Conservation (phyloP, 2,329 filamentous ascomycete genomes). For the Scedosporium apiospermum region DNA sequence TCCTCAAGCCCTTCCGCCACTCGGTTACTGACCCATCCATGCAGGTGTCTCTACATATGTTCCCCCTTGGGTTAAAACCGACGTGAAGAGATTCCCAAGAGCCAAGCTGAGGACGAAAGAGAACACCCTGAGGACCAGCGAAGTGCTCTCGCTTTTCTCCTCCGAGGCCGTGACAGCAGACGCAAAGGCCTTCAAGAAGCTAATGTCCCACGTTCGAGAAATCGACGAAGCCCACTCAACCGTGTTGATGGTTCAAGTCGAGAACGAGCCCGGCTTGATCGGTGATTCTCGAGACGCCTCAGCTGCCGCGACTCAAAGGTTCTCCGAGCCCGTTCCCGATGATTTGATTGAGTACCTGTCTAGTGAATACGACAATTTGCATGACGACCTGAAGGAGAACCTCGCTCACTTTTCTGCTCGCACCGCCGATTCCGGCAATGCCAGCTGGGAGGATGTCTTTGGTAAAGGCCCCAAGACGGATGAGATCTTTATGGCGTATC, state of each 20-base stretch:
- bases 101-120: conserved; percentile 22
- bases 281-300: conserved; percentile 41
- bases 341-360: neutral
- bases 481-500: conserved; percentile 27
- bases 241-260: conserved; percentile 48
- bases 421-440: conserved; percentile 13
- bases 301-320: conserved; percentile 28
- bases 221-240: conserved; percentile 36
- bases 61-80: conserved; percentile 24
- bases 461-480: conserved; percentile 18
- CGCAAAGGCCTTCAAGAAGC: conserved; percentile 19
- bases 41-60: conserved; percentile 25
- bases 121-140: conserved; percentile 20
- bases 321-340: conserved; percentile 15
- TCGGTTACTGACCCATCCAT: no score
- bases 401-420: no score
- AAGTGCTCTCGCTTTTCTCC: conserved; percentile 23
- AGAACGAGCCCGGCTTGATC: conserved; percentile 43
- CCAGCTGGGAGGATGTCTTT: conserved; percentile 24
- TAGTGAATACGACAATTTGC: neutral
- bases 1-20: no score
- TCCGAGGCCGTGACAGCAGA: conserved; percentile 21
- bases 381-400: neutral
- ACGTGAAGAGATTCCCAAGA: conserved; percentile 24
- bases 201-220: conserved; percentile 24